A percentile compares a stretch with the other conserved stretches of the same genome.
Conservation (phyloP, 73 alveolate genomes). For the Paramecium primaurelia region DNA sequence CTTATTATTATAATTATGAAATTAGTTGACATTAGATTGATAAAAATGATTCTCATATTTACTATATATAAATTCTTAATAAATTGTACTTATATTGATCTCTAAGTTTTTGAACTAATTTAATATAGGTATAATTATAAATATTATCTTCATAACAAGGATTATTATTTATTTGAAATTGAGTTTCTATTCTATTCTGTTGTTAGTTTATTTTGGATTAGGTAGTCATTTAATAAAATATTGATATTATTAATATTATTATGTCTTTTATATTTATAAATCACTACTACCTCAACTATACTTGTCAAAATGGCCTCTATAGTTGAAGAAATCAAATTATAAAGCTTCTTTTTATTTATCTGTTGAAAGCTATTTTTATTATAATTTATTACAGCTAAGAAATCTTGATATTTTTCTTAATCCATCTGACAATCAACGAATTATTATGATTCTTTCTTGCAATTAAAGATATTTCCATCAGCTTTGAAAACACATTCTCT, state of each 20-base stretch:
- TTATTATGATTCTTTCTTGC: constrained; percentile 14
- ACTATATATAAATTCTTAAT: background rate
- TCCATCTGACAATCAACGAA: constrained; percentile 44
- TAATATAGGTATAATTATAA: background rate
- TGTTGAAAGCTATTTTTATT: constrained; percentile 47
- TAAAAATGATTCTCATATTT: background rate
- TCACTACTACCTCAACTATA: constrained; percentile 17
- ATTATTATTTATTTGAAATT: background rate
- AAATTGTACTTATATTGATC: background rate
- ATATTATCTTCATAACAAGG: background rate
- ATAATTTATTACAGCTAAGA: constrained; percentile 28
- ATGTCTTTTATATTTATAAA: background rate
- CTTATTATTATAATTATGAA: background rate
- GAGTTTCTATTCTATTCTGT: background rate
- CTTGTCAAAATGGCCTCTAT: constrained; percentile 62
- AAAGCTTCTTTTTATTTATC: constrained; percentile 35
- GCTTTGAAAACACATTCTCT: constrained; percentile 62
- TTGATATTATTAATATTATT: background rate
- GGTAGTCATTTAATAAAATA: background rate
- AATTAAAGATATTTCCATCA: constrained; percentile 61
- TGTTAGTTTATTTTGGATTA: background rate
- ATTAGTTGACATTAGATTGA: background rate
- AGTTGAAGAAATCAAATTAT: constrained; percentile 61
- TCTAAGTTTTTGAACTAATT: background rate
- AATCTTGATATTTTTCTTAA: constrained; percentile 13